Conservation (phyloP, 495 filamentous ascomycete species). For the Pseudomonodictys pantanalensis region DNA sequence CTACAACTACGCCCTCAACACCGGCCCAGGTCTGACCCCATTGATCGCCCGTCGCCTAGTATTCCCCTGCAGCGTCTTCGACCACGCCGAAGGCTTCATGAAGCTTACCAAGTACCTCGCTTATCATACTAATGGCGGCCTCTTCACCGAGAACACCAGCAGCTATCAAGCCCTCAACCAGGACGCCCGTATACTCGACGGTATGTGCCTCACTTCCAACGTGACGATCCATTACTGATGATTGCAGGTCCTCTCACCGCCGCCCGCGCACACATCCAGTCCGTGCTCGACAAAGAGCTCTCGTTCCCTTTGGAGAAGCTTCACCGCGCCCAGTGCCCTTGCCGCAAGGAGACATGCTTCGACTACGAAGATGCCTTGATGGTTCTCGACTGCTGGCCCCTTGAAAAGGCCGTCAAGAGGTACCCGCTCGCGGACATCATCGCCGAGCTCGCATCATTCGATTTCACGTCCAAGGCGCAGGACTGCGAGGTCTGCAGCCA, state of each 20-base stretch:
- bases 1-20: neutral
- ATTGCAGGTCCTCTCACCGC: neutral
- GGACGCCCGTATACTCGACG: constrained; percentile 5
- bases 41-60: neutral
- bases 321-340: neutral
- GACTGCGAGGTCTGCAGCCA: neutral
- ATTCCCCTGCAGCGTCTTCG: constrained; percentile 3
- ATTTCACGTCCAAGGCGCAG: neutral
- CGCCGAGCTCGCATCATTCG: neutral
- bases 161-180: neutral
- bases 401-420: neutral
- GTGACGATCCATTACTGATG: neutral
- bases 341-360: constrained; percentile 8
- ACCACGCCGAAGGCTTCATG: constrained; percentile 17
- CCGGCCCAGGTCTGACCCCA: neutral
- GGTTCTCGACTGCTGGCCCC: neutral
- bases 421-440: neutral
- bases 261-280: neutral
- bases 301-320: constrained; percentile 7
- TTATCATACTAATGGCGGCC: neutral
- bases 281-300: constrained; percentile 3
- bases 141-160: constrained; percentile 2
- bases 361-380: constrained; percentile 11
- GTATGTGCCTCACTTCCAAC: neutral
- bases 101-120: constrained; percentile 12